Base-by-base conservation (phyloP, 2,329 filamentous ascomycete species). In the Coleophoma crateriformis region DNA sequence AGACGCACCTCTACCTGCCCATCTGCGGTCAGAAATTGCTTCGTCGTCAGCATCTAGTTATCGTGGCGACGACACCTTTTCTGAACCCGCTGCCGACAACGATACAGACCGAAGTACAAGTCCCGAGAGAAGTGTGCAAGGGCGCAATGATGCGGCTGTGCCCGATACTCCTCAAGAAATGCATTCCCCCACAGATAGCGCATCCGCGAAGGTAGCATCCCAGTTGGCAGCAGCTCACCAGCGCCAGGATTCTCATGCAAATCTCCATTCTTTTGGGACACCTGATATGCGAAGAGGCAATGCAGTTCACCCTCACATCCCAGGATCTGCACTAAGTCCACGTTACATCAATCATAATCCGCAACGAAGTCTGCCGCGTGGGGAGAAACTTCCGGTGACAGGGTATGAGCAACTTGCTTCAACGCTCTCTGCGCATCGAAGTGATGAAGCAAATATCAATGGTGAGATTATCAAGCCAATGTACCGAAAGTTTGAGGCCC, bases 401-500 rank as follows among this genome's bases (percentile, higher is more conserved):
- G 84, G 84, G 0, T 87, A 88, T 58, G 80, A 86, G 55, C 70
- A 81, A 2, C 65, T 88, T 10, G 81, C 84, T 1, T 72, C 77
- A 2, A 75, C 73, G 45, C 63, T 87, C 4, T 71, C 75, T 6
- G 48, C 53, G 33, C 52, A 51, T 22, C 43, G 56, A 58, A 54
- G 46, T 32, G 45, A 45, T 27, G 53, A 50, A 1, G 57, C 66
- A 8, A 46, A 48, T 8, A 55, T 56, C 32, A 42, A 52, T 13
- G 53, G 53, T 33, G 45, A 50, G 20, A 51, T 50, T 1, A 61
- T 65, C 44, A 61, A 61, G 42, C 88, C 89, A 1, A 78, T 95
- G 51, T 96, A 95, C 65, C 82, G 91, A 40, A 85, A 85, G 50
- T 96, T 96, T 61, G 85, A 88, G 63, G 77, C 81, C 11, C 71